Base-by-base conservation (phyloP, 441 rosid genomes). In the Populus tomentosa region DNA sequence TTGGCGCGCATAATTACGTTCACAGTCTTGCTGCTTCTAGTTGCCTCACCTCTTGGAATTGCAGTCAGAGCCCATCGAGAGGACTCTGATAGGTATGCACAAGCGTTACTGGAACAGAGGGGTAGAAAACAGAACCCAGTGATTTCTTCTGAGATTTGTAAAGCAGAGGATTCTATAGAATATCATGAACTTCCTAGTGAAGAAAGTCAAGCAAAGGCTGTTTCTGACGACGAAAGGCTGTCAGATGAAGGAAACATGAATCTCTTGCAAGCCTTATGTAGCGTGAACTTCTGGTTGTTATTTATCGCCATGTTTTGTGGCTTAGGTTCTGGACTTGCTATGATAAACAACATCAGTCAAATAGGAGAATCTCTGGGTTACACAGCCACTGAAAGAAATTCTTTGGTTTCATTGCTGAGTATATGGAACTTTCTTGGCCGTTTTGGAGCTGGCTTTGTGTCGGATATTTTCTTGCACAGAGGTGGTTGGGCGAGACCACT, bases 401-500 rank as follows among this genome's bases (percentile, higher is more conserved):
- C 96, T 1, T 74, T 91, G 80, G 90, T 91, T 73, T 82, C 98
- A n/a, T 82, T 90, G 61, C 82, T 84, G 84, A 90, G 88, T 69
- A 91, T 90, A 84, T 93, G 96, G 98, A 91, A 89, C 76, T 93
- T 91, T 77, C 90, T 90, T 5, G 98, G 96, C 21, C 90, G 96
- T 50, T 89, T 93, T n/a, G 90, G 92, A 46, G 97, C 85, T 8
- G 96, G 97, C 10, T 89, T 79, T 59, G 78, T 82, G 1, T 90
- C 96, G 0, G 98, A 93, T 79, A 76, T 82, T 18, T 80, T 90
- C 81, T 84, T 93, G 35, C 90, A 84, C 69, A 85, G 74, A 40
- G 67, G 76, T 42, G 96, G 96, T 20, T 90, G 83, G 88, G 86
- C 85, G 6, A 85, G 94, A 82, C 93, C 98, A 5, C 71, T 87